Evolutionary conservation across 805 yeast species (phyloP).

Genomic region (Saccharomycopsis schoenii): DNA sequence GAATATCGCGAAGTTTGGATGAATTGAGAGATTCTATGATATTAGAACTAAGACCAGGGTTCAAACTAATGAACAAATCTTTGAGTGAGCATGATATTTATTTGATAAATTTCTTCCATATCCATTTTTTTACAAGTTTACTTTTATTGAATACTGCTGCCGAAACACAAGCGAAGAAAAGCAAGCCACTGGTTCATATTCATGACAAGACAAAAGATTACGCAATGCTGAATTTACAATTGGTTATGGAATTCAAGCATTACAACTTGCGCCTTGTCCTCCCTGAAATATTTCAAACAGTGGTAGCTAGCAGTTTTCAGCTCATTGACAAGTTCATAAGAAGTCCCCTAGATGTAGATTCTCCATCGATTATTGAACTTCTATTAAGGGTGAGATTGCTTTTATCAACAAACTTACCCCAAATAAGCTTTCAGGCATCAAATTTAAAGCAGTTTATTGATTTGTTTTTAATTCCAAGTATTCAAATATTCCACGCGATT

Average conservation of each 20-base stretch:
- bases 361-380: neutral
- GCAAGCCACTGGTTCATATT: neutral
- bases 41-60: slow-evolving; percentile 5
- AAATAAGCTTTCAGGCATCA: neutral
- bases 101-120: neutral
- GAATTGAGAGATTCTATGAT: slow-evolving; percentile 1
- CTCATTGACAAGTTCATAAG: neutral
- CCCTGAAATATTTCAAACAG: neutral
- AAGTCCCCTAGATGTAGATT: neutral
- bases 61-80: neutral
- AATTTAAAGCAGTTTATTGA: slow-evolving; percentile 2
- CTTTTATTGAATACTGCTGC: neutral
- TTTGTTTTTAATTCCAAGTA: slow-evolving; percentile 1
- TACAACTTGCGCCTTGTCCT: neutral
- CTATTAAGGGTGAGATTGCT: neutral
- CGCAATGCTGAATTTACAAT: neutral
- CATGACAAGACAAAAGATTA: neutral
- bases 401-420: neutral
- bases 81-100: neutral
- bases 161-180: neutral
- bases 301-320: neutral
- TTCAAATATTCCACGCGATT: slow-evolving; percentile 1
- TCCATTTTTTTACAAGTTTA: slow-evolving; percentile 1
- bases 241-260: slow-evolving; percentile 1
- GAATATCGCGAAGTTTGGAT: neutral